Percentiles rank a stretch among this genome's conserved stretches.
Conservation (phyloP, 2,329 filamentous ascomycete genomes). For the Biscogniauxia marginata region DNA sequence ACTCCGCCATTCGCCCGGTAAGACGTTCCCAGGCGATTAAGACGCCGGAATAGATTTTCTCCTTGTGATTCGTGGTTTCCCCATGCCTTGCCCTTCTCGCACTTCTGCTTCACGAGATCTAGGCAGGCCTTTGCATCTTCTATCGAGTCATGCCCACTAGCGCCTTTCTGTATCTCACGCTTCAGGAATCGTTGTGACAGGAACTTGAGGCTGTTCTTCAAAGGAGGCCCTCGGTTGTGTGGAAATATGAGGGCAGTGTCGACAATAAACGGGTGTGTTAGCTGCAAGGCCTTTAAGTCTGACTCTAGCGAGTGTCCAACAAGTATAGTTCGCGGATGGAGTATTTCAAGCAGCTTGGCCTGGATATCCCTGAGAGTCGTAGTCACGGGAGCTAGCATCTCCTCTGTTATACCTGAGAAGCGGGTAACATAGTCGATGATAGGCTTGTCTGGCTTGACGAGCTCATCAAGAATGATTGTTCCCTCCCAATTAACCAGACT, state of each 20-base stretch:
- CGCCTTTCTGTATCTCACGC: conserved; percentile 82
- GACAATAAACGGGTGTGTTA: conserved; percentile 89
- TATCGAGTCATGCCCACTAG: conserved; percentile 79
- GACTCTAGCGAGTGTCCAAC: conserved; percentile 81
- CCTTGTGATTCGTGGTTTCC: conserved; percentile 74
- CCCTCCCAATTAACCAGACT: conserved; percentile 87
- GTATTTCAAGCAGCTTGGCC: conserved; percentile 65
- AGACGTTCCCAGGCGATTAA: conserved; percentile 62
- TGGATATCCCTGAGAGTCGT: conserved; percentile 86
- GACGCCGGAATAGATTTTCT: conserved; percentile 86
- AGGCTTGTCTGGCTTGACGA: conserved; percentile 86
- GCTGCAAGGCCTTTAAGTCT: conserved; percentile 77
- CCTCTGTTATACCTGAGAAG: conserved; percentile 88
- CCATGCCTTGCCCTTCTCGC: conserved; percentile 86
- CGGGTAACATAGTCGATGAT: conserved; percentile 90
- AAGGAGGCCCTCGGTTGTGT: conserved; percentile 82
- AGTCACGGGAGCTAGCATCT: conserved; percentile 78
- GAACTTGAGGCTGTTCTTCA: conserved; percentile 90
- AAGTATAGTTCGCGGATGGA: conserved; percentile 72
- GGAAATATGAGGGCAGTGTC: conserved; percentile 90
- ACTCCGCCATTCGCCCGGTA: conserved; percentile 62
- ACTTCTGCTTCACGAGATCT: conserved; percentile 92
- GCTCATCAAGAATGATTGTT: conserved; percentile 76
- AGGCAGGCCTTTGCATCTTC: conserved; percentile 91
- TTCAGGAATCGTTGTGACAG: conserved; percentile 81